Base-by-base conservation (phyloP, 2,329 filamentous ascomycete genomes). In the Pseudogymnoascus sp. region DNA sequence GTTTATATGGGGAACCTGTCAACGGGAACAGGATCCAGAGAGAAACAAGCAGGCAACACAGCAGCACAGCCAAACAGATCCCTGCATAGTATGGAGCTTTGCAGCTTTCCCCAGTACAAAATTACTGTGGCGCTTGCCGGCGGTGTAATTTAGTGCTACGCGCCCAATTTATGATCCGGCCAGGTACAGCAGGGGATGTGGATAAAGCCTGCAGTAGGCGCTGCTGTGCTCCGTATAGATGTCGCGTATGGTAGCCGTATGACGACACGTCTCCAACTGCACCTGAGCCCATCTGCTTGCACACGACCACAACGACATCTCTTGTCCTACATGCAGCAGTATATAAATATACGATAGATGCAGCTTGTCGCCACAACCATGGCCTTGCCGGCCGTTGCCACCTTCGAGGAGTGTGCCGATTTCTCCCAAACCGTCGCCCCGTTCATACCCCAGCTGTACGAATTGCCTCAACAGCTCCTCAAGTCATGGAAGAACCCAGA, bases 361-460 rank as follows among this genome's bases (percentile, higher is more conserved):
- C 47, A 54, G 47, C 29, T 54, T 8, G 47, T 54, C 47, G 9
- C 57, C 11, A 24, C 57, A 17, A 58, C 33, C 33, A 88, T 93
- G 87, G 82, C 87, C 64, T 76, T 96, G 17, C 91, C 92, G 5
- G 74, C 80, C n/a, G 76, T 96, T 66, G 82, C 83, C 66, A 81
- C 83, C 37, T 77, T 94, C 10, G 76, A 81, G 65, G 90, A 96
- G 66, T 93, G 89, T 74, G 84, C 88, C 67, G 86, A 92, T 73
- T 95, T 86, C 74, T 77, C 80, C 66, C 84, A 84, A 69, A 89
- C 89, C 0, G 86, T 96, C 66, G 78, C 84, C 66, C 92, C 92
- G 8, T 96, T 84, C 73, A 71, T 91, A 50, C 78, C 83, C 8
- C 86, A 92, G 73, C 78, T 92, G 62, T 82, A 83, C 71, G 79